Evolutionary conservation across 2,329 filamentous ascomycete species (phyloP).

Genomic region (Fusarium robinianum): DNA sequence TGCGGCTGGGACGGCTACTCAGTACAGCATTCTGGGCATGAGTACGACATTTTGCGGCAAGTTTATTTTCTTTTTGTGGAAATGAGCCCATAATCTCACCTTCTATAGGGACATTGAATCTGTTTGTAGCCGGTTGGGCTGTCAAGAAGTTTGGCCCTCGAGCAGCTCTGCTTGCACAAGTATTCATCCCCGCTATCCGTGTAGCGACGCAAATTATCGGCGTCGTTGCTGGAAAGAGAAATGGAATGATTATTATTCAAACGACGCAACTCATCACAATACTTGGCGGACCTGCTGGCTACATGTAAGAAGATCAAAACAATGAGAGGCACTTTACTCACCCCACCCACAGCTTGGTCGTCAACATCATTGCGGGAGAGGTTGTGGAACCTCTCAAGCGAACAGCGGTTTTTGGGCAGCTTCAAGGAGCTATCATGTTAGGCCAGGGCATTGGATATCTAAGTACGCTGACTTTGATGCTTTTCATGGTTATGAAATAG

Average conservation of each 20-base stretch:
- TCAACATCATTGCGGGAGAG: conserved; percentile 72
- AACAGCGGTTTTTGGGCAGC: conserved; percentile 66
- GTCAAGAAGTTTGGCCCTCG: conserved; percentile 70
- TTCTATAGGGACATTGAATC: conserved; percentile 32
- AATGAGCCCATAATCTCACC: not conserved
- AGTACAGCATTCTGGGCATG: conserved; percentile 68
- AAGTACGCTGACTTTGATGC: conserved; percentile 39
- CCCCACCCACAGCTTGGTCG: conserved; percentile 50
- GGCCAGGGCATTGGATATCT: conserved; percentile 68
- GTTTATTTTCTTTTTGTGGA: not conserved
- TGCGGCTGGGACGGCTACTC: conserved; percentile 64
- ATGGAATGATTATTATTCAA: conserved; percentile 71
- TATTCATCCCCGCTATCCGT: conserved; percentile 66
- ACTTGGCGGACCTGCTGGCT: conserved; percentile 70
- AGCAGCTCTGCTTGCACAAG: conserved; percentile 63
- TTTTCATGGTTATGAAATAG: accelerated
- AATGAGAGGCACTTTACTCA: not conserved
- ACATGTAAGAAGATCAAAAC: conserved; percentile 50
- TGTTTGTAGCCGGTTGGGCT: conserved; percentile 69
- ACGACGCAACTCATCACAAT: conserved; percentile 69
- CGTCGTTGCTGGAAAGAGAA: conserved; percentile 62
- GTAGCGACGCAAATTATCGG: conserved; percentile 67
- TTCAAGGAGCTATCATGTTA: conserved; percentile 70
- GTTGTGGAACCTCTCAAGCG: conserved; percentile 62
- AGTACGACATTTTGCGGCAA: conserved; percentile 68